These are phyloP conservation scores for Alternaria arborescens DNA, from an alignment of 2,329 filamentous ascomycete genomes.

Conservation along the genomic window DNA sequence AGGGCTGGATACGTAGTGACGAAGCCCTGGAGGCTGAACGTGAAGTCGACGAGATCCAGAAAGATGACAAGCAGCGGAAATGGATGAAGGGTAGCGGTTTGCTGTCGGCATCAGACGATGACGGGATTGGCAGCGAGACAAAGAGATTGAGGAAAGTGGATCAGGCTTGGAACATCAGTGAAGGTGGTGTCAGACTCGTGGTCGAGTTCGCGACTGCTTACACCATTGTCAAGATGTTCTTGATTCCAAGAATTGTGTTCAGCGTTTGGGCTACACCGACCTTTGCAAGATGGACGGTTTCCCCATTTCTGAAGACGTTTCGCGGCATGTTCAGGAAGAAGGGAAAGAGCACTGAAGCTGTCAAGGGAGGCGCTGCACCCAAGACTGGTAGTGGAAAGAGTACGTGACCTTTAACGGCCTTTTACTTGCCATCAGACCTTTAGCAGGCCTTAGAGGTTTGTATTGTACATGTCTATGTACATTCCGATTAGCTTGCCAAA, in stretches of 20 bases:
- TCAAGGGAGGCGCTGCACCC: constrained; percentile 42
- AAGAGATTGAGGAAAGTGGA: constrained; percentile 42
- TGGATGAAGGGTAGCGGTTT: constrained; percentile 64
- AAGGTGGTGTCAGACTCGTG: constrained; percentile 62
- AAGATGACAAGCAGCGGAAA: constrained; percentile 61
- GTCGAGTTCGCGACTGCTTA: constrained; percentile 86
- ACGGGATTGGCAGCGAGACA: constrained; percentile 54
- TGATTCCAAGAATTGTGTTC: constrained; percentile 77
- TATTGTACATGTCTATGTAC: not conserved
- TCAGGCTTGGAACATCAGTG: constrained; percentile 51
- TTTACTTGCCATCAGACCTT: not conserved
- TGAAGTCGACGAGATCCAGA: constrained; percentile 20
- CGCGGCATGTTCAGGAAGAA: constrained; percentile 51
- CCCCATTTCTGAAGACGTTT: constrained; percentile 43
- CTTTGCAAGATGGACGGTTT: constrained; percentile 69
- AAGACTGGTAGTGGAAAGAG: constrained; percentile 28
- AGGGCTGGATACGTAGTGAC: constrained; percentile 77
- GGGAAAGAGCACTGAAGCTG: constrained; percentile 43
- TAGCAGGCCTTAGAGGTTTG: not conserved
- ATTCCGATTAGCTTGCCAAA: too few species aligned
- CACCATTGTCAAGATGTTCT: constrained; percentile 83
- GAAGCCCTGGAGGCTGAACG: constrained; percentile 57
- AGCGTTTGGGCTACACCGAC: constrained; percentile 92
- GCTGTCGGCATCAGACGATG: constrained; percentile 40
- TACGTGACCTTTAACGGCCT: not conserved